A percentile compares a stretch with the other conserved stretches of the same genome.
phyloP scores from a whole-genome alignment of 2,329 filamentous ascomycete genomes.

The Blastomyces silverae region DNA sequence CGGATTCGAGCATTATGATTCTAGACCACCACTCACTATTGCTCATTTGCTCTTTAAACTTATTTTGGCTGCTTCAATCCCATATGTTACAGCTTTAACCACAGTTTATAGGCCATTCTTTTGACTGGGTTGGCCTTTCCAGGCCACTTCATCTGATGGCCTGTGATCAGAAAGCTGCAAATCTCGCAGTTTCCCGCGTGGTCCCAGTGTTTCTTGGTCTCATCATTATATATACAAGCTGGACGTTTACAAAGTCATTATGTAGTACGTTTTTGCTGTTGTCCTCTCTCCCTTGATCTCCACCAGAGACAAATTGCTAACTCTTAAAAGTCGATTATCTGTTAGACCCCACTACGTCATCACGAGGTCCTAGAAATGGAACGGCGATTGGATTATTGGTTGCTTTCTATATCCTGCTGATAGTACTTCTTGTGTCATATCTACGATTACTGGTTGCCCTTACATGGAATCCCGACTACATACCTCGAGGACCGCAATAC shows the following conservation, averaged over 20 bases:
- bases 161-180: conserved; percentile 42
- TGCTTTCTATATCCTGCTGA: conserved; percentile 64
- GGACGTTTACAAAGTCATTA: conserved; percentile 60
- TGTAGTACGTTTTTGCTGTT: conserved; percentile 52
- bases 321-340: conserved; percentile 61
- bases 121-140: background rate
- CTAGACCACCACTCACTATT: background rate
- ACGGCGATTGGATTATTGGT: conserved; percentile 63
- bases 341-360: conserved; percentile 44
- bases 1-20: background rate
- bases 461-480: conserved; percentile 63
- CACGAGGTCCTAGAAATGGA: conserved; percentile 41
- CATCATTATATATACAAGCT: conserved; percentile 62
- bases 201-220: conserved; percentile 64
- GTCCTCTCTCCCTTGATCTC: background rate
- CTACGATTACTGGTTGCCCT: conserved; percentile 63
- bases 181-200: conserved; percentile 55
- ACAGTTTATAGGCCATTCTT: background rate
- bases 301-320: conserved; percentile 7
- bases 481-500: conserved; percentile 55
- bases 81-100: conserved; percentile 4
- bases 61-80: background rate
- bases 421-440: conserved; percentile 62
- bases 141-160: conserved; percentile 28
- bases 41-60: background rate